Base-by-base conservation (phyloP, 1,284 basidiomycete species). In the Microbotryum saponariae region DNA sequence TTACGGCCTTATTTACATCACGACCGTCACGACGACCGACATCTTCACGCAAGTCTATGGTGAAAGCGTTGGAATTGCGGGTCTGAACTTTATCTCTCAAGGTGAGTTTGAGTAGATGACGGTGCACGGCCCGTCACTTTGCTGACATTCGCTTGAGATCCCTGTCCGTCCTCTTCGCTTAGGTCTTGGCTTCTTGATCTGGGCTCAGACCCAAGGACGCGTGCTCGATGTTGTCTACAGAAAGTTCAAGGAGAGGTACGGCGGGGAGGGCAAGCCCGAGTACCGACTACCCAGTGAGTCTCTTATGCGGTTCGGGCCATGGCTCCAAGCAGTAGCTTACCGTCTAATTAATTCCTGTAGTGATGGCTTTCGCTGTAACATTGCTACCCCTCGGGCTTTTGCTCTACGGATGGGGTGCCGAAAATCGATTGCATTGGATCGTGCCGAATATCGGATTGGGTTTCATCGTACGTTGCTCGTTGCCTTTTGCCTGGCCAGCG, bases 381-480 rank as follows among this genome's bases (percentile, higher is more conserved):
- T 14, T 82, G 2, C 77, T 86, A 7, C 74, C 76, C 0, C 82
- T 81, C 0, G 87, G 86, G 0, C 73, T 87, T 9, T 73, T 88
- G 23, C 74, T 87, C 14, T 75, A 81, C 1, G 86, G 87, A 16
- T 89, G 86, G 86, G 78, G 81, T 0, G 82, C 82, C 6, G 70
- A 85, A 56, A 73, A 78, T 1, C 73, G 75, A 27, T 70, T 81
- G 0, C 82, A 82, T 63, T 89, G 86, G 86, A 83, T 87, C 61
- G 82, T 75, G 0, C 29, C 55, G n/a, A 63, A 66, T 27, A 56
- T 70, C 14, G 69, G 70, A 10, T 48, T 71, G 25, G 51, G 57
- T 45, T 42, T 66, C 1, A 46, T 70, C 21, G 60, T 42, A 42
- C 37, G 37, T 42, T 18, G 16, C 37, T 42, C 37, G 37, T 42